A percentile compares a stretch with the other conserved stretches of the same genome.
phyloP scores from a whole-genome alignment of 371 early-diverging fungal species.

The Rhizopus stolonifer region DNA sequence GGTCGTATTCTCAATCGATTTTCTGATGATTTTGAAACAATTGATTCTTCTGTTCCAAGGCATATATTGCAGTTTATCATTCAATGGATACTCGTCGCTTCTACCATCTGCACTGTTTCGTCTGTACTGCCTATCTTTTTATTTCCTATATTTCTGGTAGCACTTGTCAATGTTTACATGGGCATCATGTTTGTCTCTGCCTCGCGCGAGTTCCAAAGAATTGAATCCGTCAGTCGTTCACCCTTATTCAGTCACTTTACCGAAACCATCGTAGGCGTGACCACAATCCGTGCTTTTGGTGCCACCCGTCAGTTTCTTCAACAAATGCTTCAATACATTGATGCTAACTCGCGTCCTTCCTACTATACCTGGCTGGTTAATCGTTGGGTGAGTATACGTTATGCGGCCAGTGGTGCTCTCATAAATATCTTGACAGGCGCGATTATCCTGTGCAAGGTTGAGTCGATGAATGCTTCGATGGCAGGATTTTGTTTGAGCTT shows the following conservation, averaged over 20 bases:
- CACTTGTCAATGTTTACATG: constrained; percentile 47
- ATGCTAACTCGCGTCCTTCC: constrained; percentile 67
- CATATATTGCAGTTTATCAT: constrained; percentile 45
- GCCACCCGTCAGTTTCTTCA: constrained; percentile 54
- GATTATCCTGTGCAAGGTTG: constrained; percentile 41
- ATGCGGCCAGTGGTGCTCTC: constrained; percentile 62
- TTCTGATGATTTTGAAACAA: constrained; percentile 46
- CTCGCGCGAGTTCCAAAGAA: constrained; percentile 77
- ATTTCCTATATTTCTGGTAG: constrained; percentile 42
- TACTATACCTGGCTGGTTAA: constrained; percentile 77
- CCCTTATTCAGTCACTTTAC: constrained; percentile 80
- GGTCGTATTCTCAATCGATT: constrained; percentile 82
- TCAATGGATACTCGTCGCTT: constrained; percentile 61
- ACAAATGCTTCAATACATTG: constrained; percentile 50
- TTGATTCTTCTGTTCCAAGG: constrained; percentile 46
- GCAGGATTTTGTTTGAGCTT: constrained; percentile 79
- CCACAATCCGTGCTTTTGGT: constrained; percentile 82
- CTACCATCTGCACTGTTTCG: constrained; percentile 64
- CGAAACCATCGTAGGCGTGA: constrained; percentile 64
- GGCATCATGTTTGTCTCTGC: constrained; percentile 66
- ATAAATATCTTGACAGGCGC: constrained; percentile 65
- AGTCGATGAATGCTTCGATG: constrained; percentile 62
- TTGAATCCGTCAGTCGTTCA: constrained; percentile 73
- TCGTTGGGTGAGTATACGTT: constrained; percentile 79
- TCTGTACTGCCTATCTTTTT: constrained; percentile 60